These are phyloP conservation scores for Colletotrichum destructivum DNA, from an alignment of 2,329 filamentous ascomycete species.

Conservation along the genomic window DNA sequence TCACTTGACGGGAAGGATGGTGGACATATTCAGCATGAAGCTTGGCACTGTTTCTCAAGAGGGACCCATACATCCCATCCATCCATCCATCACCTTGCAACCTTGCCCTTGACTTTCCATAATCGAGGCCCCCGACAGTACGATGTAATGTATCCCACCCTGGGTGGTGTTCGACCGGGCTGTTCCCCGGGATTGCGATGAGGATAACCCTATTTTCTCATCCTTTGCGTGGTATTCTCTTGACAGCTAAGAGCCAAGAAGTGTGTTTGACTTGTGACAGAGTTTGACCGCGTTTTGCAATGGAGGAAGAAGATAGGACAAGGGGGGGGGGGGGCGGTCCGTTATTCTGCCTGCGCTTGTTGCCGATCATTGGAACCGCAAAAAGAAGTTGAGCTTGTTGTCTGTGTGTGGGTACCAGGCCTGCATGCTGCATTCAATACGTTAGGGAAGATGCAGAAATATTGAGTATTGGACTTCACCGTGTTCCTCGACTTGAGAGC, in stretches of 20 bases:
- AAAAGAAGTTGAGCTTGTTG: too few relatives aligned
- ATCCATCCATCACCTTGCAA: background rate
- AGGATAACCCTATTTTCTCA: background rate
- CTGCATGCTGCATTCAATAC: too few relatives aligned
- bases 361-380: constrained; percentile 12
- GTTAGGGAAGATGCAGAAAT: too few relatives aligned
- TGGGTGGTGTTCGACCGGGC: background rate
- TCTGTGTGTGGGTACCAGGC: too few relatives aligned
- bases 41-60: background rate
- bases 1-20: background rate
- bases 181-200: background rate
- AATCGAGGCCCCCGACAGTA: background rate
- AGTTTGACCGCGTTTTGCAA: constrained; percentile 27
- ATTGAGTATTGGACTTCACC: too few relatives aligned
- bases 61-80: background rate
- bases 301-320: background rate
- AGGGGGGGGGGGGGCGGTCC: background rate
- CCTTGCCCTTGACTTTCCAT: background rate
- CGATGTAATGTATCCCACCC: too few relatives aligned
- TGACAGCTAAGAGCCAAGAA: too few relatives aligned
- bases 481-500: too few relatives aligned
- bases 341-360: background rate
- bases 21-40: too few relatives aligned
- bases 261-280: background rate
- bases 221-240: too few relatives aligned